These are phyloP conservation scores for Phytophthora sp. DNA, from an alignment of 352 stramenopile species.

Conservation along the genomic window DNA sequence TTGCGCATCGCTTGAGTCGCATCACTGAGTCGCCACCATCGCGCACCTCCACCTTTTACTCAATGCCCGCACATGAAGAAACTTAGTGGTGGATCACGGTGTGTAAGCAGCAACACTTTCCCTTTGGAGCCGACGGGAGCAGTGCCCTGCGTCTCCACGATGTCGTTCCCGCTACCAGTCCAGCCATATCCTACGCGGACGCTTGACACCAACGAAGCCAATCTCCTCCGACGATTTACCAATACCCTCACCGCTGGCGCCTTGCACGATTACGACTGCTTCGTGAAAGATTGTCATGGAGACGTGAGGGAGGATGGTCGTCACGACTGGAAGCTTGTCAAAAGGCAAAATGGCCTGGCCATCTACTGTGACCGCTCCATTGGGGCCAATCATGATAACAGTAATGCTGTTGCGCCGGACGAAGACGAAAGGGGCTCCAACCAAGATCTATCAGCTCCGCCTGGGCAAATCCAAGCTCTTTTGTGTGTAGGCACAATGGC, in stretches of 20 bases:
- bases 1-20: conserved; percentile 12
- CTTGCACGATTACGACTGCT: conserved; percentile 43
- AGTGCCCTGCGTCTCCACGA: not conserved
- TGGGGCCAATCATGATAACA: not conserved
- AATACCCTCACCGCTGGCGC: conserved; percentile 32
- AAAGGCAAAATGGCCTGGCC: conserved; percentile 33
- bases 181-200: conserved; percentile 40
- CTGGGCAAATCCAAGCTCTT: conserved; percentile 18
- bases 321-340: conserved; percentile 47
- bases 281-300: conserved; percentile 27
- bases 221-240: conserved; percentile 36
- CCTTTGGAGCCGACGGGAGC: not conserved
- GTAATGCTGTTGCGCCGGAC: conserved; percentile 2
- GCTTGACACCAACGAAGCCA: conserved; percentile 36
- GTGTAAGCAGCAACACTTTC: conserved; percentile 8
- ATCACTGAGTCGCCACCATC: too few relatives aligned
- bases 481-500: conserved; percentile 36
- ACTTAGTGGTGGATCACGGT: not conserved
- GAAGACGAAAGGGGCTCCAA: conserved; percentile 7
- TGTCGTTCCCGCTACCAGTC: conserved; percentile 26
- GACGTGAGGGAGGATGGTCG: conserved; percentile 23
- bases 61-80: too few relatives aligned
- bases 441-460: not conserved
- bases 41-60: too few relatives aligned
- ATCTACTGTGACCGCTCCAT: conserved; percentile 39